Percentiles rank a stretch among this genome's conserved stretches.
phyloP scores from a whole-genome alignment of 164 flowering plant species.

The Tinospora cordifolia region DNA sequence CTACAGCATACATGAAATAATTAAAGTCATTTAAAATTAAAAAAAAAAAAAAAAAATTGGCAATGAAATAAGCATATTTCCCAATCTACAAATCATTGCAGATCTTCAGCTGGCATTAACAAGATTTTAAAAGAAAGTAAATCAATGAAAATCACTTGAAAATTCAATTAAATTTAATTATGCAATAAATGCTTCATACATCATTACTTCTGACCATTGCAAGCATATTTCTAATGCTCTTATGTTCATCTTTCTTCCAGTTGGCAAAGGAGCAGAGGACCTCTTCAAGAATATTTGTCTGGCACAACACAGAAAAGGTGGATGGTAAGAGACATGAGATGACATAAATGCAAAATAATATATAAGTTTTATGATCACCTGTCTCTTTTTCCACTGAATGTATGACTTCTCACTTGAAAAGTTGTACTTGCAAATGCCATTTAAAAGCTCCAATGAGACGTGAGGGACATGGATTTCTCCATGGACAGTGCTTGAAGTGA shows the following conservation, averaged over 20 bases:
- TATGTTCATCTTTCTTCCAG: slow-evolving; percentile 27
- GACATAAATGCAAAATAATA: slow-evolving; percentile 2
- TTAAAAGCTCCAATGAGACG: slow-evolving; percentile 49
- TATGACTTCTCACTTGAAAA: slow-evolving; percentile 51
- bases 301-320: slow-evolving; percentile 10
- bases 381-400: slow-evolving; percentile 67
- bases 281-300: slow-evolving; percentile 69
- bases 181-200: slow-evolving; percentile 23
- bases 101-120: too few relatives aligned
- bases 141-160: too few relatives aligned
- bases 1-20: slow-evolving; percentile 27
- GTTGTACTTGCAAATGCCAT: slow-evolving; percentile 42
- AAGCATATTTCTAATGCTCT: slow-evolving; percentile 29
- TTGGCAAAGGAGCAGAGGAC: slow-evolving; percentile 33
- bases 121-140: too few relatives aligned
- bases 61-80: not conserved
- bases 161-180: too few relatives aligned
- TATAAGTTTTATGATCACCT: slow-evolving; percentile 32
- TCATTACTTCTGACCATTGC: slow-evolving; percentile 41
- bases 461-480: slow-evolving; percentile 49
- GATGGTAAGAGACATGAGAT: not conserved
- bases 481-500: slow-evolving; percentile 27
- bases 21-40: not conserved
- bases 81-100: not conserved
- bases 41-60: not conserved